A percentile compares a stretch with the other conserved stretches of the same genome.
Evolutionary conservation across 2,329 filamentous ascomycete genomes (phyloP).

Genomic region (Claviceps paspali): DNA sequence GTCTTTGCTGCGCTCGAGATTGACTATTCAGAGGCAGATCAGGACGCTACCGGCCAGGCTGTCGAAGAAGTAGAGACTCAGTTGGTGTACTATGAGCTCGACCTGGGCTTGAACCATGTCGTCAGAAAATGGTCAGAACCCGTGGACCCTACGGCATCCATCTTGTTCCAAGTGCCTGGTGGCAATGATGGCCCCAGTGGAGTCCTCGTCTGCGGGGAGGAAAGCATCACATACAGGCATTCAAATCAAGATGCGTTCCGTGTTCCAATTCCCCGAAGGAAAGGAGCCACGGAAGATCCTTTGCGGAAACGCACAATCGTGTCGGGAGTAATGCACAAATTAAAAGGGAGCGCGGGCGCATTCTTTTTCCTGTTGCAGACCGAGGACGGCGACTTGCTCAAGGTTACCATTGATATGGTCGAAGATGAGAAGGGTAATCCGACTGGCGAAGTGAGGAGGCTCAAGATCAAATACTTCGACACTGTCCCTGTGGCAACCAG

Average conservation of each 20-base stretch:
- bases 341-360: conserved; percentile 64
- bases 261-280: conserved; percentile 74
- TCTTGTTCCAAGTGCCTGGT: conserved; percentile 90
- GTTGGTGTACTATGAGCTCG: conserved; percentile 93
- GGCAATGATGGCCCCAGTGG: conserved; percentile 88
- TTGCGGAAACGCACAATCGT: conserved; percentile 78
- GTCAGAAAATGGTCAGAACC: conserved; percentile 92
- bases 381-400: conserved; percentile 97
- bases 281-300: conserved; percentile 81
- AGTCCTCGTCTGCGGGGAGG: conserved; percentile 86
- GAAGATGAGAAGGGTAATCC: conserved; percentile 64
- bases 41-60: conserved; percentile 75
- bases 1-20: conserved; percentile 91
- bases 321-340: conserved; percentile 91
- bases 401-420: conserved; percentile 82
- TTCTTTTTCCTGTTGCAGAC: conserved; percentile 97
- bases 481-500: conserved; percentile 80
- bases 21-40: conserved; percentile 81
- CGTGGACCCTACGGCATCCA: conserved; percentile 76
- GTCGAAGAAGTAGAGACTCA: conserved; percentile 73
- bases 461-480: conserved; percentile 97
- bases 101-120: conserved; percentile 92
- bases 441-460: conserved; percentile 63
- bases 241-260: conserved; percentile 84
- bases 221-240: conserved; percentile 93